Percentiles rank a stretch among this genome's conserved stretches.
Conservation (phyloP, 345 rosid genomes). For the Streptanthus diversifolius region DNA sequence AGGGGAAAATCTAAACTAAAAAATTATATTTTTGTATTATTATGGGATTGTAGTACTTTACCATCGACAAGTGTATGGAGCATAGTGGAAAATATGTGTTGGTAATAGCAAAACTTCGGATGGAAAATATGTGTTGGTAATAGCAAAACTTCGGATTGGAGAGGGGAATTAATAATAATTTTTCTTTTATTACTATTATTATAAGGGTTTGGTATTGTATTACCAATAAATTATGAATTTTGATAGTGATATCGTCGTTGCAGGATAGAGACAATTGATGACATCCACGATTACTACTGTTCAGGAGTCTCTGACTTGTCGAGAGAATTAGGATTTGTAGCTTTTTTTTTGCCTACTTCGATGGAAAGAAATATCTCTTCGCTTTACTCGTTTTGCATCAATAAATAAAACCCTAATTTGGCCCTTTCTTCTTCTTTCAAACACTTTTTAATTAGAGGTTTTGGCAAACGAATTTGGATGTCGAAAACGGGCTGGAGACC, state of each 20-base stretch:
- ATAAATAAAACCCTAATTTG: too few relatives aligned
- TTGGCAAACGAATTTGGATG: too few relatives aligned
- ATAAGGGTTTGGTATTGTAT: not conserved
- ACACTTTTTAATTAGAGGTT: too few relatives aligned
- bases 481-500: not conserved
- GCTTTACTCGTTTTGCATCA: too few relatives aligned
- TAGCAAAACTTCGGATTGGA: slow-evolving; percentile 3
- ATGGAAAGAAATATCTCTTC: not conserved
- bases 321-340: not conserved
- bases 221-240: not conserved
- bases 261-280: slow-evolving; percentile 4
- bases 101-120: slow-evolving; percentile 23
- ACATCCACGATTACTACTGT: not conserved
- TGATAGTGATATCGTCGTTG: slow-evolving; percentile 1
- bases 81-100: slow-evolving; percentile 24
- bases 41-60: not conserved
- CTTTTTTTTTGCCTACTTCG: not conserved
- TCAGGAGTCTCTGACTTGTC: not conserved
- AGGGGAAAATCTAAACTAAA: not conserved
- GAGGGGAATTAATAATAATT: not conserved
- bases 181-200: not conserved
- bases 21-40: not conserved
- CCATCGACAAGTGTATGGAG: slow-evolving; percentile 23
- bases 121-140: slow-evolving; percentile 30
- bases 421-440: too few relatives aligned